phyloP scores from a whole-genome alignment of 805 yeast species.

The Zygoascus flipseniorum region DNA sequence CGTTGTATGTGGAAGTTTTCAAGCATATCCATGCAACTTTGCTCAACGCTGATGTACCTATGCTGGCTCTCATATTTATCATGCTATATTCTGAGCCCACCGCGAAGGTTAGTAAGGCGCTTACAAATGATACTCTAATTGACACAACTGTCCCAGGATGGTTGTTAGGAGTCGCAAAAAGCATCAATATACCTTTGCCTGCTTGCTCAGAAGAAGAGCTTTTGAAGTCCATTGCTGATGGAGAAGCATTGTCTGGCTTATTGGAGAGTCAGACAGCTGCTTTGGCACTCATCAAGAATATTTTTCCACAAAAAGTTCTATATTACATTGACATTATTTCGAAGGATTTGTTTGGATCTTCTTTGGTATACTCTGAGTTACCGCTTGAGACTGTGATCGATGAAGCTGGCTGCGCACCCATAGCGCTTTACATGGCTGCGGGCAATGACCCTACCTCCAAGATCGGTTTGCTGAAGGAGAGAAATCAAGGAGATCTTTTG shows the following conservation, averaged over 20 bases:
- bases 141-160: not conserved
- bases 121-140: not conserved
- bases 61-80: not conserved
- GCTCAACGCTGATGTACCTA: not conserved
- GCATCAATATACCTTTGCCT: not conserved
- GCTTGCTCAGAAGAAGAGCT: not conserved
- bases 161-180: not conserved
- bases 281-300: not conserved
- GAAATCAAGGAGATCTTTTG: conserved; percentile 23
- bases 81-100: not conserved
- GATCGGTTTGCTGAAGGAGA: conserved; percentile 39
- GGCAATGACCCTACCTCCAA: conserved; percentile 60
- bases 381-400: conserved; percentile 18
- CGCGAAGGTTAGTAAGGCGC: not conserved
- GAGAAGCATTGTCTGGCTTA: not conserved
- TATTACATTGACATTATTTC: conserved; percentile 4
- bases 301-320: conserved; percentile 8
- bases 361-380: conserved; percentile 4
- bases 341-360: conserved; percentile 5
- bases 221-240: not conserved
- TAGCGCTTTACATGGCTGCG: conserved; percentile 49
- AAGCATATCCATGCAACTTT: conserved; percentile 40
- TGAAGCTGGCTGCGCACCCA: conserved; percentile 25
- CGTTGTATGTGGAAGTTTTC: conserved; percentile 41
- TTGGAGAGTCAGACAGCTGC: not conserved